These are phyloP conservation scores for Leishmania major DNA, from an alignment of 208 protist genomes.

Conservation along the genomic window DNA sequence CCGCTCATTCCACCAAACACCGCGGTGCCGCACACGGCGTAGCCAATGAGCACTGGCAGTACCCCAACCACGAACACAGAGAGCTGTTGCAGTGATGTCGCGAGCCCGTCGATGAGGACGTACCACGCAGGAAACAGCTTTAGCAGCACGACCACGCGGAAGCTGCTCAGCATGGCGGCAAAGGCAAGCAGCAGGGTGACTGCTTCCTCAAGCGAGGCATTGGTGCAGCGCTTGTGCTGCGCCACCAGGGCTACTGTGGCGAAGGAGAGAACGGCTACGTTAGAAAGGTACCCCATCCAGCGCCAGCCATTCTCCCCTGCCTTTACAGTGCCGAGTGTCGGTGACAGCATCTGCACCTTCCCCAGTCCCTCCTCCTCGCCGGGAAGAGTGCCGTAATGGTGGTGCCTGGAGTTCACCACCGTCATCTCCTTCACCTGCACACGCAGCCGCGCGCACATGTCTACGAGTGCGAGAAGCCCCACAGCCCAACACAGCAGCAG, in stretches of 20 bases:
- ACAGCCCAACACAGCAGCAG: slow-evolving; percentile 25
- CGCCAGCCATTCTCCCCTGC: slow-evolving; percentile 34
- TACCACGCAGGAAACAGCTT: slow-evolving; percentile 49
- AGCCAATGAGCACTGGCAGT: slow-evolving; percentile 49
- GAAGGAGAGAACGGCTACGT: slow-evolving; percentile 42
- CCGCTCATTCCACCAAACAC: slow-evolving; percentile 47
- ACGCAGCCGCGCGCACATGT: slow-evolving; percentile 17
- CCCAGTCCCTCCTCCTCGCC: not conserved
- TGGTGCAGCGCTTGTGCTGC: slow-evolving; percentile 31
- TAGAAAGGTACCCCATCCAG: slow-evolving; percentile 48
- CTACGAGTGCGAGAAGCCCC: slow-evolving; percentile 9
- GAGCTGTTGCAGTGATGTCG: slow-evolving; percentile 44
- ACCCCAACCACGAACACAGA: slow-evolving; percentile 46
- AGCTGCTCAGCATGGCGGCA: slow-evolving; percentile 39
- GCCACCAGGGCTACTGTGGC: slow-evolving; percentile 30
- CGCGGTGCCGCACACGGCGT: slow-evolving; percentile 49
- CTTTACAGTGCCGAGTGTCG: not conserved
- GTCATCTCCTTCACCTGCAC: slow-evolving; percentile 5
- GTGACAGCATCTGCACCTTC: not conserved
- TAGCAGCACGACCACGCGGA: slow-evolving; percentile 49
- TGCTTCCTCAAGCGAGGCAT: slow-evolving; percentile 32
- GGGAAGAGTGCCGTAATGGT: not conserved
- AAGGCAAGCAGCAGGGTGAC: slow-evolving; percentile 63
- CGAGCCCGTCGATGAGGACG: slow-evolving; percentile 49
- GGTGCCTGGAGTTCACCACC: not conserved